These are phyloP conservation scores for Botryotinia narcissicola DNA, from an alignment of 2,329 filamentous ascomycete species.

Conservation along the genomic window DNA sequence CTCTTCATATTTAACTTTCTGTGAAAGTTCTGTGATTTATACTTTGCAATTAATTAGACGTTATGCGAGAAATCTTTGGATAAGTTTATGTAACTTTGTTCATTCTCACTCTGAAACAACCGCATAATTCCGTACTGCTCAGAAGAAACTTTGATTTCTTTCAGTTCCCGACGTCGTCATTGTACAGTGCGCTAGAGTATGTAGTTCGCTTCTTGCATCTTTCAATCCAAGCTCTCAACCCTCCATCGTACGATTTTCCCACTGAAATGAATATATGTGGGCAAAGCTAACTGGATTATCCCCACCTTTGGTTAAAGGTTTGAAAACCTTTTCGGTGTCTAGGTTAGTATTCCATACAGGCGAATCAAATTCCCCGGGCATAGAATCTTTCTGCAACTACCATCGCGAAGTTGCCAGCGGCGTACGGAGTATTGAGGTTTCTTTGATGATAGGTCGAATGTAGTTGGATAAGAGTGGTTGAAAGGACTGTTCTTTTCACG, in stretches of 20 bases:
- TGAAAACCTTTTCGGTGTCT: background rate
- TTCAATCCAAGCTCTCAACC: background rate
- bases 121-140: too few relatives aligned
- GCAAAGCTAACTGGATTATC: background rate
- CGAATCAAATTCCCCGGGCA: background rate
- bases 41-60: fast-evolving
- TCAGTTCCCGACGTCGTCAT: background rate
- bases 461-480: background rate
- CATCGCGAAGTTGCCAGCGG: background rate
- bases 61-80: background rate
- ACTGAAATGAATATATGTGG: background rate
- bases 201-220: background rate
- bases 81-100: background rate
- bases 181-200: too few relatives aligned
- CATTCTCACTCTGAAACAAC: background rate
- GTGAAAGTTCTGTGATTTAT: background rate
- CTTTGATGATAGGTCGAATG: background rate
- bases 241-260: background rate
- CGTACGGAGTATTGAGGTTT: background rate
- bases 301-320: background rate
- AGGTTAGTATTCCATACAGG: background rate
- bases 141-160: background rate
- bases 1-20: background rate
- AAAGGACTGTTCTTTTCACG: background rate
- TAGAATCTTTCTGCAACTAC: background rate